phyloP scores from a whole-genome alignment of 306 rosid genomes.

The Clitoria ternatea region DNA sequence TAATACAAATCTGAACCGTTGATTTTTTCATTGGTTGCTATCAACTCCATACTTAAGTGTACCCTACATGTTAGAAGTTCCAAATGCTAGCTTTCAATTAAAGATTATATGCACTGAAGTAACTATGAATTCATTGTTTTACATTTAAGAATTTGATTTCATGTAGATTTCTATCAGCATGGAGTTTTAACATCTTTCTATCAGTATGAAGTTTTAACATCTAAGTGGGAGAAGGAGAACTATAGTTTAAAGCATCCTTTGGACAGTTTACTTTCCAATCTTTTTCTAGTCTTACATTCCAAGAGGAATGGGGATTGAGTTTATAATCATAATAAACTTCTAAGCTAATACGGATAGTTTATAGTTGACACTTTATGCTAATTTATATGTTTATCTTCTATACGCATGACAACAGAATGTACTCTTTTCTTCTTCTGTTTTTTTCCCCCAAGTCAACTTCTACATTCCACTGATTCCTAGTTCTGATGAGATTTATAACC shows the following conservation, averaged over 20 bases:
- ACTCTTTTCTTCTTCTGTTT: neutral
- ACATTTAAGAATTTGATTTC: neutral
- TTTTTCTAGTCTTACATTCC: neutral
- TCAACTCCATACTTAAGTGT: neutral
- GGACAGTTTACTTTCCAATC: neutral
- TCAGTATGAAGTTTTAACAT: neutral
- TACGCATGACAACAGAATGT: neutral
- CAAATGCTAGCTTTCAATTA: neutral
- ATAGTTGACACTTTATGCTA: neutral
- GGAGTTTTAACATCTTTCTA: neutral
- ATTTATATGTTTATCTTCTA: neutral
- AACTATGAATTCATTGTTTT: neutral
- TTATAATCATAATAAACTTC: conserved; percentile 1
- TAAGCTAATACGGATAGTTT: neutral
- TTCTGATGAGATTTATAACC: neutral
- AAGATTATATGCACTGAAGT: neutral
- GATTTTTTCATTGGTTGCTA: neutral
- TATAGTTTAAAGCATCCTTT: neutral
- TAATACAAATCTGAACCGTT: neutral
- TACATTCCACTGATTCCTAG: neutral
- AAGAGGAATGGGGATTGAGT: neutral
- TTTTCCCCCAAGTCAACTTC: neutral
- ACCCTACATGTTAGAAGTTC: neutral
- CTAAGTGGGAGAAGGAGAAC: neutral
- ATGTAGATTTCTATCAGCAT: neutral